Percentiles rank a stretch among this genome's conserved stretches.
phyloP scores from a whole-genome alignment of 495 filamentous ascomycete species.

The Cercophora newfieldiana region DNA sequence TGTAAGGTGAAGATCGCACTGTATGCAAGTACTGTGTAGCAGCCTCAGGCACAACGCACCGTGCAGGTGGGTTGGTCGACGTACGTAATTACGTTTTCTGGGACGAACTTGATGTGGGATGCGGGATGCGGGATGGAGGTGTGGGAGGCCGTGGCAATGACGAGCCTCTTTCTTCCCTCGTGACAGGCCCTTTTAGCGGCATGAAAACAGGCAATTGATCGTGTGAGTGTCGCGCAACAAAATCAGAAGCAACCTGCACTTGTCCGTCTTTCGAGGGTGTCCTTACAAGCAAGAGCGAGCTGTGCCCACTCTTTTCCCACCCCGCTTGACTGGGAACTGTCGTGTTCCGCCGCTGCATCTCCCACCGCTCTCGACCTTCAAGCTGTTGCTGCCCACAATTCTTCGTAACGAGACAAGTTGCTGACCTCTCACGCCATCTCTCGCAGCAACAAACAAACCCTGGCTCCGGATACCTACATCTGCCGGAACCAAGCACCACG shows the following conservation, averaged over 20 bases:
- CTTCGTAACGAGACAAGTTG: not conserved
- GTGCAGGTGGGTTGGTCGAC: not conserved
- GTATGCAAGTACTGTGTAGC: not conserved
- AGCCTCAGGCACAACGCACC: not conserved
- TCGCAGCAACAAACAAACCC: not conserved
- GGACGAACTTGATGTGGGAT: conserved; percentile 3
- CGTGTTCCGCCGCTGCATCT: not conserved
- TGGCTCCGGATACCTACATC: not conserved
- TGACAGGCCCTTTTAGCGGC: not conserved
- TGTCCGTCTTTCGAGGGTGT: not conserved
- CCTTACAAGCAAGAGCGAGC: not conserved
- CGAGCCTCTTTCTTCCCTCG: not conserved
- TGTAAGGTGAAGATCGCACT: not conserved
- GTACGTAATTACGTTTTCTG: conserved; percentile 1
- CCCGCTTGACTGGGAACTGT: conserved; percentile 1
- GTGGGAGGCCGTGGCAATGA: conserved; percentile 3
- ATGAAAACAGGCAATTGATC: conserved; percentile 11
- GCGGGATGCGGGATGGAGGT: not conserved
- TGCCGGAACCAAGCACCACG: not conserved
- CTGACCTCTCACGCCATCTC: not conserved
- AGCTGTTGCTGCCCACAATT: not conserved
- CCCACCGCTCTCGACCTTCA: not conserved
- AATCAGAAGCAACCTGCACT: not conserved
- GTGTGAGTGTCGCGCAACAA: not conserved
- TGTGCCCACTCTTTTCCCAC: not conserved